phyloP scores from a whole-genome alignment of 768 basidiomycete species.

The Boletus rubroflammeus region DNA sequence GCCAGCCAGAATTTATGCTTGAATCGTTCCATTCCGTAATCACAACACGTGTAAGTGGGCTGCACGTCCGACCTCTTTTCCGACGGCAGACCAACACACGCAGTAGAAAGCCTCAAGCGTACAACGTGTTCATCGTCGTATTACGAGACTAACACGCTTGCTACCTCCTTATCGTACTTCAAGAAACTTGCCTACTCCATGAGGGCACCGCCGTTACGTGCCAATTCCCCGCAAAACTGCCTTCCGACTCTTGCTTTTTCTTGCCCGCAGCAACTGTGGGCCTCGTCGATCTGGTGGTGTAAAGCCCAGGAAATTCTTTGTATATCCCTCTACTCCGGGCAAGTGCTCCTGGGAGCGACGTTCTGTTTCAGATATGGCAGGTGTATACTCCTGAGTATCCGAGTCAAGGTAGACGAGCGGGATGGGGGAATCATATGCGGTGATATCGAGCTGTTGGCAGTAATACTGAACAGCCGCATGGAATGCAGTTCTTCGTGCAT shows the following conservation, averaged over 20 bases:
- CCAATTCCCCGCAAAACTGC: constrained; percentile 31
- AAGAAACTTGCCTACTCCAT: constrained; percentile 9
- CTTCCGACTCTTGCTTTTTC: constrained; percentile 36
- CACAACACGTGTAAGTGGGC: constrained; percentile 16
- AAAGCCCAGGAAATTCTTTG: constrained; percentile 28
- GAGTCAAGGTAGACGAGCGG: constrained; percentile 50
- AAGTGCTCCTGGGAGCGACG: constrained; percentile 3
- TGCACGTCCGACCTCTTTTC: not conserved
- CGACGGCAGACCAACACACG: not conserved
- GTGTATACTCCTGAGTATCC: constrained; percentile 12
- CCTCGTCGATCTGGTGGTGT: constrained; percentile 23
- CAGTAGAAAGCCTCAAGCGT: constrained; percentile 4
- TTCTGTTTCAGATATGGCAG: constrained; percentile 1
- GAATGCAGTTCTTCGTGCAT: constrained; percentile 68
- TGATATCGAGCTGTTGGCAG: constrained; percentile 65
- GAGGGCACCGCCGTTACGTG: constrained; percentile 20
- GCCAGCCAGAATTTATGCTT: constrained; percentile 22
- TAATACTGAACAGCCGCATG: constrained; percentile 75
- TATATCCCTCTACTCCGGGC: constrained; percentile 2
- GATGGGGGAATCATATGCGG: constrained; percentile 53
- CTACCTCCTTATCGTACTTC: not conserved
- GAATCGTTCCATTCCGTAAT: constrained; percentile 20
- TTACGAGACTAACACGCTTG: not conserved
- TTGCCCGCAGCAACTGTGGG: constrained; percentile 20
- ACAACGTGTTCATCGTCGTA: constrained; percentile 11